Evolutionary conservation across 768 basidiomycete genomes (phyloP), one percentile per base, ranked within the genome.

Genomic region (Phanerochaete sordida): DNA sequence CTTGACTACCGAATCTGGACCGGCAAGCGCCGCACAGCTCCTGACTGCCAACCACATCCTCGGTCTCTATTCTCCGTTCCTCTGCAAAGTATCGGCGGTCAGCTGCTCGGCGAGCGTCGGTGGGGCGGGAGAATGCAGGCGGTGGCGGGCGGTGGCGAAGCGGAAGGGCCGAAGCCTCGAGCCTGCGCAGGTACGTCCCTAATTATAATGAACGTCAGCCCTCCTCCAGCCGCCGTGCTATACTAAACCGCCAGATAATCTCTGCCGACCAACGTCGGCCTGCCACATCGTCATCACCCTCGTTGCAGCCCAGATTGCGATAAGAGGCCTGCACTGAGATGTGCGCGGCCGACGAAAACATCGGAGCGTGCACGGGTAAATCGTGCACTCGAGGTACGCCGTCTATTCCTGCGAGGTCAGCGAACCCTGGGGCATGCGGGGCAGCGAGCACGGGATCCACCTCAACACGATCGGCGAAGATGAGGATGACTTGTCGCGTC

Each of bases 1-100:
- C 60, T 35, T 60, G 59, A 60, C 59, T 54, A 60, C 59, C 59
- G 52, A 37, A 35, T 59, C 59, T 15, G 52, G 27, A 23, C 35
- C 50, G 58, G 58, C 59, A 60, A 54, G 21, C 51, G 37, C 51
- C 59, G 59, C 45, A 26, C 59, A 28, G 24, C 24, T 43, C 27
- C 52, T 49, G 26, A 60, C 21, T 16, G 48, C 44, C 28, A 60
- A 33, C 59, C 59, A 60, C 59, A 60, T 60, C 43, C 30, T 55
- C 53, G 53, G 35, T 27, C 53, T 13, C 11, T 23, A 43, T n/a
- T 21, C 50, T 30, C 50, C 11, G 39, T 43, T 13, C 7, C 16
- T n/a, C 53, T 54, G 35, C 53, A 43, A 19, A 43, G 53, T 54
- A 43, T 43, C 39, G 19, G 39, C 39, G 39, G 7, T 43, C 39